Conservation (phyloP, 2,329 filamentous ascomycete genomes). For the Podosphaera aphanis region DNA sequence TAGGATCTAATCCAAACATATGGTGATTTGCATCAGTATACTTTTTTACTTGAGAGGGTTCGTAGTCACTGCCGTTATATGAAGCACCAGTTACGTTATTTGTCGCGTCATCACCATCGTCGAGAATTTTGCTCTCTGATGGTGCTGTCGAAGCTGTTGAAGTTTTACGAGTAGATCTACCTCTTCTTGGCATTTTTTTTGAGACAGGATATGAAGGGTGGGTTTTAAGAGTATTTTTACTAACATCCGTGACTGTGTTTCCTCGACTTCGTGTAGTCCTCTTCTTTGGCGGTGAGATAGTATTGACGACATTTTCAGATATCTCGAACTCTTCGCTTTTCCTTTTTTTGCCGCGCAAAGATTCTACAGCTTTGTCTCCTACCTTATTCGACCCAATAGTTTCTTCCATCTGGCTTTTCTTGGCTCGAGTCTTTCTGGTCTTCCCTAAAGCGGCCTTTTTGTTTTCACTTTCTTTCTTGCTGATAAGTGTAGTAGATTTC, state of each 20-base stretch:
- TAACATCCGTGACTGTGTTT: conserved; percentile 19
- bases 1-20: conserved; percentile 9
- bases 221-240: conserved; percentile 22
- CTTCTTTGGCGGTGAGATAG: conserved; percentile 19
- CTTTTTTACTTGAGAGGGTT: conserved; percentile 10
- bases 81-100: conserved; percentile 38
- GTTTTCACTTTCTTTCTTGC: conserved; percentile 25
- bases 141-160: conserved; percentile 25
- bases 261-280: conserved; percentile 17
- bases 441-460: conserved; percentile 31
- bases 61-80: conserved; percentile 31
- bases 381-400: conserved; percentile 16
- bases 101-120: conserved; percentile 36
- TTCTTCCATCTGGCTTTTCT: conserved; percentile 28
- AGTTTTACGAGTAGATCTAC: conserved; percentile 24
- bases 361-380: conserved; percentile 10
- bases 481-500: conserved; percentile 34
- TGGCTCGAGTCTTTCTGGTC: conserved; percentile 22
- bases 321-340: conserved; percentile 10
- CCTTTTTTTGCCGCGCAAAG: conserved; percentile 9
- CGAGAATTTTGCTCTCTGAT: conserved; percentile 20
- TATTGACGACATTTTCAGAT: conserved; percentile 2
- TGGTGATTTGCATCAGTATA: conserved; percentile 8
- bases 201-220: conserved; percentile 2
- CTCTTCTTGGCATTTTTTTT: conserved; percentile 22